Percentiles rank a stretch among this genome's conserved stretches.
phyloP scores from a whole-genome alignment of 257 asterid species.

The Lycium barbarum region DNA sequence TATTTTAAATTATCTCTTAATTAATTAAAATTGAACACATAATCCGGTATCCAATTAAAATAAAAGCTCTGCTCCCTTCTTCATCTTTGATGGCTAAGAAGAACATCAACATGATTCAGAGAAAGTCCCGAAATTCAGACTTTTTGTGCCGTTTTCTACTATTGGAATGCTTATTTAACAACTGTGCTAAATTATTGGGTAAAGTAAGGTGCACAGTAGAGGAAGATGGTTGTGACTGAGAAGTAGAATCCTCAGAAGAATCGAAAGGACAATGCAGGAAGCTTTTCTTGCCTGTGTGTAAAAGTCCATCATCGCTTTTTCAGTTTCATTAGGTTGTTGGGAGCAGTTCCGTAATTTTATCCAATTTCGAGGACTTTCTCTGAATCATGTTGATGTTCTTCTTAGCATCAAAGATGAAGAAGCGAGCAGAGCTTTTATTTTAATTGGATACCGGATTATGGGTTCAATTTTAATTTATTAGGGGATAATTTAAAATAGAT shows the following conservation, averaged over 20 bases:
- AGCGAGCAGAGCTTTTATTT: no score
- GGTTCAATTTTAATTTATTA: no score
- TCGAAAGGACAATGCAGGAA: slow-evolving; percentile 76
- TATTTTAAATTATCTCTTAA: no score
- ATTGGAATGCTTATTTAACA: slow-evolving; percentile 67
- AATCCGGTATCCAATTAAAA: no score
- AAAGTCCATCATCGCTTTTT: slow-evolving; percentile 42
- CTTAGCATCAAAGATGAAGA: no score
- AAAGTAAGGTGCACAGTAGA: slow-evolving; percentile 51
- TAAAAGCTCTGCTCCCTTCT: no score
- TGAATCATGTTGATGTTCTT: no score
- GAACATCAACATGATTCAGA: no score
- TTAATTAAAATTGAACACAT: no score
- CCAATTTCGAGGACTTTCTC: slow-evolving; percentile 56
- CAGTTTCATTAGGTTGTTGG: slow-evolving; percentile 31
- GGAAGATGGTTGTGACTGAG: slow-evolving; percentile 30
- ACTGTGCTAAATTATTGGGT: slow-evolving; percentile 69
- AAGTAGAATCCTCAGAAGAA: slow-evolving; percentile 48
- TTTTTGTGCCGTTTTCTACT: slow-evolving; percentile 78
- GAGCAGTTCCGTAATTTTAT: slow-evolving; percentile 55
- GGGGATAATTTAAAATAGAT: no score
- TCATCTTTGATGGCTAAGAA: no score
- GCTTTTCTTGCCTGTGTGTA: slow-evolving; percentile 81
- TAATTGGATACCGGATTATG: no score
- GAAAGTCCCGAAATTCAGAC: slow-evolving; percentile 31